Evolutionary conservation across 495 filamentous ascomycete genomes (phyloP).

Genomic region (Monascus purpureus): DNA sequence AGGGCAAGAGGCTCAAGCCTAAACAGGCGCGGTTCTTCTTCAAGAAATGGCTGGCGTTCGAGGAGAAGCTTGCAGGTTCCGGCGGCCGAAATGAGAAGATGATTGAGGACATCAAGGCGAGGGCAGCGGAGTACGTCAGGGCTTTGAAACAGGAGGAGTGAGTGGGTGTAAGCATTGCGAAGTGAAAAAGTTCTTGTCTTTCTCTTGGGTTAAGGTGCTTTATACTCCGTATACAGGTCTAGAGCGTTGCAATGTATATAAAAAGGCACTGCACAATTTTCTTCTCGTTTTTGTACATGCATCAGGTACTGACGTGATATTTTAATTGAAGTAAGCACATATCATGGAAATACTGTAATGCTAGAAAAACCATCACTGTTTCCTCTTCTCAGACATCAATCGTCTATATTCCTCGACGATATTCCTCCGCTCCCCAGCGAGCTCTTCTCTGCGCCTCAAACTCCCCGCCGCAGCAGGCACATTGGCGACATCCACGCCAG

Average conservation of each 20-base stretch:
- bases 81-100: conserved; percentile 51
- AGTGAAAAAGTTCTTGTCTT: background rate
- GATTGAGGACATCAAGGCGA: conserved; percentile 56
- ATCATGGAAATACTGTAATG: background rate
- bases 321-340: background rate
- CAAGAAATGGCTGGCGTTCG: conserved; percentile 68
- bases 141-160: conserved; percentile 33
- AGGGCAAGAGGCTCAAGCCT: conserved; percentile 42
- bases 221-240: background rate
- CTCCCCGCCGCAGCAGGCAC: conserved; percentile 68
- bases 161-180: background rate
- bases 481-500: conserved; percentile 55
- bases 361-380: conserved; percentile 3
- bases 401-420: conserved; percentile 73
- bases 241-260: background rate
- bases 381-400: conserved; percentile 59
- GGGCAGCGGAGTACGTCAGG: conserved; percentile 55
- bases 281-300: background rate
- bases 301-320: background rate
- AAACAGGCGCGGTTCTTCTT: conserved; percentile 70
- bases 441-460: conserved; percentile 66
- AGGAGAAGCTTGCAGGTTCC: conserved; percentile 44
- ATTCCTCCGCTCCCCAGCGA: conserved; percentile 56
- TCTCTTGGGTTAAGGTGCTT: background rate
- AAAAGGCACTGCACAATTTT: background rate